Evolutionary conservation across 2,329 filamentous ascomycete genomes (phyloP).

Genomic region (Penicillium sp.): DNA sequence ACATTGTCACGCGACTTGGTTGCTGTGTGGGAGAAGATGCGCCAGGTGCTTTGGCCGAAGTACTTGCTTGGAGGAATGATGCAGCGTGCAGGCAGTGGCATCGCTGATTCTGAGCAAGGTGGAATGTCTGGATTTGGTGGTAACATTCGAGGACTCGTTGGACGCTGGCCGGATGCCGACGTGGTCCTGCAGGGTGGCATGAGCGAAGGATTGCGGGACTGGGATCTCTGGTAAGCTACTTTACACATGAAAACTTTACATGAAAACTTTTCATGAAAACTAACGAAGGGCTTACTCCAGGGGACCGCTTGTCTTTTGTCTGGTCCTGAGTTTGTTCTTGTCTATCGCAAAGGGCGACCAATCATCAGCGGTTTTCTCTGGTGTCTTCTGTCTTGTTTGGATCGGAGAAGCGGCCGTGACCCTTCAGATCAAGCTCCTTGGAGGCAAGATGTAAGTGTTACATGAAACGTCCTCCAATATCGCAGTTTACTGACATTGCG

Average conservation of each 20-base stretch:
- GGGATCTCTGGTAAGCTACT: conserved; percentile 76
- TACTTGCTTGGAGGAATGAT: conserved; percentile 76
- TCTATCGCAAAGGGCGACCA: conserved; percentile 79
- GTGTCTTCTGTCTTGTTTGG: conserved; percentile 96
- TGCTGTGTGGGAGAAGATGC: conserved; percentile 97
- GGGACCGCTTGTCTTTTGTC: conserved; percentile 92
- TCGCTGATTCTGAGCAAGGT: conserved; percentile 56
- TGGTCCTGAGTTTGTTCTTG: conserved; percentile 81
- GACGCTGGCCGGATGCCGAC: conserved; percentile 67
- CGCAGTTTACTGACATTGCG: conserved; percentile 18
- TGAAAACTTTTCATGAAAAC: conserved; percentile 2
- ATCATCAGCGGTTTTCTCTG: conserved; percentile 86
- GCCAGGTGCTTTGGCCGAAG: conserved; percentile 92
- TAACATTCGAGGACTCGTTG: conserved; percentile 55
- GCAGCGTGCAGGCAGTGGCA: conserved; percentile 54
- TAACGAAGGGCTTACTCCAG: conserved; percentile 33
- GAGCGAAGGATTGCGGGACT: conserved; percentile 88
- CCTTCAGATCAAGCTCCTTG: conserved; percentile 93
- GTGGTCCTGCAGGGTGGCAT: conserved; percentile 67
- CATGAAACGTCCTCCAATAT: not conserved
- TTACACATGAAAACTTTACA: not conserved
- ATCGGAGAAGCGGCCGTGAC: conserved; percentile 95
- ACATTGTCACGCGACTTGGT: conserved; percentile 89
- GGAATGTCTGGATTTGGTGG: conserved; percentile 50
- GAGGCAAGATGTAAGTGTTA: conserved; percentile 85